Base-by-base conservation (phyloP, 345 rosid genomes). In the Nephelium lappaceum region DNA sequence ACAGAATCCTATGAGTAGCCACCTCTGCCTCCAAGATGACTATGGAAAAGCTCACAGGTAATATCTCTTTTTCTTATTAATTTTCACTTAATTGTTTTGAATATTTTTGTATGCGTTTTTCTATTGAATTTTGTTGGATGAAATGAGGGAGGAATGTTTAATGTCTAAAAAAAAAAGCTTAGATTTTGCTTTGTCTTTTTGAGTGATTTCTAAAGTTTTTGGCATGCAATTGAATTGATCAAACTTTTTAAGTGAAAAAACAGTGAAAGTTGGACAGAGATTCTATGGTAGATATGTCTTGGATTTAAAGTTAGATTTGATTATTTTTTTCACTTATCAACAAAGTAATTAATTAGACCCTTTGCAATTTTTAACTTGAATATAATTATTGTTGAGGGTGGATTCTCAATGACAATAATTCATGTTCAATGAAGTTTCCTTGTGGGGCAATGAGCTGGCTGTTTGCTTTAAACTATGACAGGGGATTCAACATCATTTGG, bases 1-100 rank as follows among this genome's bases (percentile, higher is more conserved):
- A 76, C 99, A 93, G 87, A 87, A 89, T 91, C 93, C 97, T 1
- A 95, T 95, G 96, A 92, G 86, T 77, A 86, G 81, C 74, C 83
- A 82, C 85, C 89, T 95, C 66, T 95, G 99, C 82, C 86, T 82
- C 72, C 70, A 87, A 23, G 92, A 87, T 16, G 95, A 91, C 83
- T 87, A 90, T 38, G 89, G 87, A 1, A 87, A 84, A 80, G 88
- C 94, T 67, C 79, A 88, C 91, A 89, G 93, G 98, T 95, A 87
- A 43, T 51, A 5, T 24, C 11, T 38, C 45, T 39, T 24, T 39
- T 0, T 57, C 11, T 67, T 3, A 15, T 24, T 8, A 23, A 24
- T 1, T 43, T 61, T 68, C 53, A 70, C 45, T 57, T 38, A 15
- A 16, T 42, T 36, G 5, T 38, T 42, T 6, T 43, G 19, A 66